Evolutionary conservation across 495 filamentous ascomycete genomes (phyloP).

Genomic region (Aspergillus haitiensis): DNA sequence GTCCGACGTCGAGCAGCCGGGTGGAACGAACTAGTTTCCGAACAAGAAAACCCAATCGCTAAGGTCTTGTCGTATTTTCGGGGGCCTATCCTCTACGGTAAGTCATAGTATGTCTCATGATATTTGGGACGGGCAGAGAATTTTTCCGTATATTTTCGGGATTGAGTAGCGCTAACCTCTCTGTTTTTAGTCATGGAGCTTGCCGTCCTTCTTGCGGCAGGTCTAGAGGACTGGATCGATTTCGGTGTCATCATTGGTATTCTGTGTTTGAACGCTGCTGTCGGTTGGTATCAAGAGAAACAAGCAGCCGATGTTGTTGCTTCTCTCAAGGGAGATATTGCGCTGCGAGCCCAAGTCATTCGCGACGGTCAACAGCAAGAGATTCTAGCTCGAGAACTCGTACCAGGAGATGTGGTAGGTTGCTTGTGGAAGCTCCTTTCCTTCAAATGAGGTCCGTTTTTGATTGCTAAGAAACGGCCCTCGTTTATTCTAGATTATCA

Average conservation of each 20-base stretch:
- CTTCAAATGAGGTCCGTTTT: not conserved
- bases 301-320: constrained; percentile 81
- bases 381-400: constrained; percentile 72
- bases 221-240: constrained; percentile 75
- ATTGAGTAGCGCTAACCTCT: constrained; percentile 26
- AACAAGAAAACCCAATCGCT: constrained; percentile 71
- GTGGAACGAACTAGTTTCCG: constrained; percentile 70
- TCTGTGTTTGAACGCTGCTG: constrained; percentile 68
- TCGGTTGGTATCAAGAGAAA: constrained; percentile 85
- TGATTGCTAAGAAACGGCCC: constrained; percentile 28
- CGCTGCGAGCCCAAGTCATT: constrained; percentile 67
- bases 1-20: constrained; percentile 60
- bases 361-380: constrained; percentile 65
- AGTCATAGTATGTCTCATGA: constrained; percentile 21
- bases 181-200: constrained; percentile 69
- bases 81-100: constrained; percentile 82
- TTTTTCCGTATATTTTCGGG: not conserved
- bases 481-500: constrained; percentile 45
- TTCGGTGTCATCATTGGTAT: constrained; percentile 84
- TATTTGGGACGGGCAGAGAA: not conserved
- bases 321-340: constrained; percentile 77
- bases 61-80: constrained; percentile 74
- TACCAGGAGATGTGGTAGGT: constrained; percentile 78
- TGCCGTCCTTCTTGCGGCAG: constrained; percentile 71
- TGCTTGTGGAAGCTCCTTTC: too few species aligned